Base-by-base conservation (phyloP, 2,329 filamentous ascomycete species). In the Bipolaris oryzae region DNA sequence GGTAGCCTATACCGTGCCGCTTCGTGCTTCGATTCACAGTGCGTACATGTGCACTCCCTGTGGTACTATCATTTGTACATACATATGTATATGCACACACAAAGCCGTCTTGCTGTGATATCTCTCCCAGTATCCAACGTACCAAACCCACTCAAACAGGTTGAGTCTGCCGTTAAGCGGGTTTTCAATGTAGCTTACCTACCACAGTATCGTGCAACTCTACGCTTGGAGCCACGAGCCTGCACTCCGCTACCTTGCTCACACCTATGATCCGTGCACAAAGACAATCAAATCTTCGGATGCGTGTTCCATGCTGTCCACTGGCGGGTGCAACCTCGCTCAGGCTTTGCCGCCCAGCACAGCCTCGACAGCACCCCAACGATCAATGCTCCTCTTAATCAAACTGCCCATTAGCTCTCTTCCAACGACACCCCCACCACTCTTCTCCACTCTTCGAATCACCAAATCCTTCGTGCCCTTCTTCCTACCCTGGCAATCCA, bases 371-470 rank as follows among this genome's bases (percentile, higher is more conserved):
- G 88, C 83, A 42, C 80, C 78, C 84, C 90, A 94, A 67, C 89
- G 84, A 58, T 81, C 80, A 62, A 84, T 82, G 1, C 89, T 87
- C 50, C 86, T 74, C 25, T 78, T 77, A 7, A 88, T 81, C 62
- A 91, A 80, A 38, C 82, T 78, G 61, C 77, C 84, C 73, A 93
- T 80, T 56, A 87, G 78, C 55, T 86, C 82, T 21, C 82, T 84
- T 7, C 87, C 89, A 35, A 95, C 79, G 7, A 87, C 80, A 9
- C 85, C 85, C 6, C 94, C 95, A 10, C 95, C 95, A 62, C 84
- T 86, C 81, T 96, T 98, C 68, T 95, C 91, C 59, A 98, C 60
- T 86, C 89, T 49, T 91, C 79, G 49, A 7, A 87, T 79, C 13
- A 85, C 84, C 18, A 90, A 91, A 20, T 92, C 92, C 61, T 83